phyloP scores from a whole-genome alignment of 139 green algal species.

The Astrephomene gubernaculifera region DNA sequence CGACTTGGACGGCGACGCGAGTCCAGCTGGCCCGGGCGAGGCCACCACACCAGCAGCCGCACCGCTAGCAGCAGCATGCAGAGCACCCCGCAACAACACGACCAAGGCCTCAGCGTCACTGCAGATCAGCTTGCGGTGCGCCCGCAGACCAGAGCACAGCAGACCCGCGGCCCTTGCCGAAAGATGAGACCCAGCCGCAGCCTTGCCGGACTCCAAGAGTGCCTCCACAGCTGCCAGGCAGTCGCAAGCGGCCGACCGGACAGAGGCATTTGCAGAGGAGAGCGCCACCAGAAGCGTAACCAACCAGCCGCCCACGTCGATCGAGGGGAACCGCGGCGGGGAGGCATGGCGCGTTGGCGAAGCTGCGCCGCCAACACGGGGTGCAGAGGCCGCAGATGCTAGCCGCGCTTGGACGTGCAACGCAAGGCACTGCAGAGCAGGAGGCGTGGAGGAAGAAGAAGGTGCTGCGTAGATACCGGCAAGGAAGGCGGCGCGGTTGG shows the following conservation, averaged over 20 bases:
- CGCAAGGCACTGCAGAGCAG: neutral
- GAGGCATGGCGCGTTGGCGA: no score
- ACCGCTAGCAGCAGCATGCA: neutral
- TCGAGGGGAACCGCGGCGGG: neutral
- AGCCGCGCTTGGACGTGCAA: slow-evolving; percentile 15
- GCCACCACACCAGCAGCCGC: neutral
- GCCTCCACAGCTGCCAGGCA: neutral
- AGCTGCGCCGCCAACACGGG: neutral
- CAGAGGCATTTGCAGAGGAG: neutral
- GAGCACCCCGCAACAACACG: neutral
- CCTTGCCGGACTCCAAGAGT: neutral
- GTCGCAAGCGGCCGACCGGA: slow-evolving; percentile 13
- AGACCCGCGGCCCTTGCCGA: neutral
- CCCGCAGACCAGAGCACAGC: slow-evolving; percentile 1
- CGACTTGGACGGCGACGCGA: neutral
- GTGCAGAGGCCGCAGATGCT: neutral
- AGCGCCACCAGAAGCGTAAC: slow-evolving; percentile 8
- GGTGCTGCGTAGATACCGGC: slow-evolving; percentile 29
- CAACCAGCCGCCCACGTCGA: neutral
- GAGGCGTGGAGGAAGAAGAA: neutral
- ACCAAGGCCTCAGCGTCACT: neutral
- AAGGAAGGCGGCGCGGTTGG: slow-evolving; percentile 17
- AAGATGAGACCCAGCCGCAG: neutral
- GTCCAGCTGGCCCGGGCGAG: neutral
- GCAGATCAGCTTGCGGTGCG: neutral